Evolutionary conservation across 805 yeast species (phyloP).

Genomic region (Vanderwaltozyma verrucispora): DNA sequence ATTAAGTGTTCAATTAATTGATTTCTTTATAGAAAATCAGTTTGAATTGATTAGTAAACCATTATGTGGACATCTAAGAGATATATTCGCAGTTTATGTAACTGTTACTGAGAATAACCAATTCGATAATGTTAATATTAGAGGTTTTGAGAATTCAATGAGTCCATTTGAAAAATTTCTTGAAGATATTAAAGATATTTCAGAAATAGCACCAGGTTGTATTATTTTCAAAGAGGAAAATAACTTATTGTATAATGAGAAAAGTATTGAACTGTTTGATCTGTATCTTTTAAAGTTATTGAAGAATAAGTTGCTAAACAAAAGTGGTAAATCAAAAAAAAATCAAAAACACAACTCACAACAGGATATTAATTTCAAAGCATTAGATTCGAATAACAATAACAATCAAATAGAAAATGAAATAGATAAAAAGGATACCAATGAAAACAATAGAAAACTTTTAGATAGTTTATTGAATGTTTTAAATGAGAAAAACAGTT

Average conservation of each 20-base stretch:
- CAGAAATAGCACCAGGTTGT: constrained; percentile 9
- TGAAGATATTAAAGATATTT: constrained; percentile 9
- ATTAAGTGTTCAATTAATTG: constrained; percentile 4
- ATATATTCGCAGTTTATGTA: constrained; percentile 13
- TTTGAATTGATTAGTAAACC: constrained; percentile 14
- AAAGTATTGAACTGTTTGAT: constrained; percentile 14
- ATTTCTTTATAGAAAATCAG: constrained; percentile 18
- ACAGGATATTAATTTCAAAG: too few relatives aligned
- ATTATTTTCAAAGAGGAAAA: constrained; percentile 7
- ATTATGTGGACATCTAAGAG: constrained; percentile 17
- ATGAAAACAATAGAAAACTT: background rate
- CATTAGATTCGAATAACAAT: too few relatives aligned
- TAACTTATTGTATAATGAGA: background rate
- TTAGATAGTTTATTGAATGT: background rate
- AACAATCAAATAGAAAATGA: too few relatives aligned
- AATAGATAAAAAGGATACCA: too few relatives aligned
- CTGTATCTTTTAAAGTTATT: constrained; percentile 12
- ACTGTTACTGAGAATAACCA: background rate
- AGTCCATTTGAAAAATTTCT: constrained; percentile 3
- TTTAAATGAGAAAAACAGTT: constrained; percentile 2
- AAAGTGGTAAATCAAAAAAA: background rate
- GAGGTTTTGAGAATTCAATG: background rate
- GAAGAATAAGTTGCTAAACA: constrained; percentile 22
- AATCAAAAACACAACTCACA: background rate
- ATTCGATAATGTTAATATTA: background rate